Percentiles rank a stretch among this genome's conserved stretches.
Conservation (phyloP, 2,329 filamentous ascomycete genomes). For the Calonectria pseudoreteaudii region DNA sequence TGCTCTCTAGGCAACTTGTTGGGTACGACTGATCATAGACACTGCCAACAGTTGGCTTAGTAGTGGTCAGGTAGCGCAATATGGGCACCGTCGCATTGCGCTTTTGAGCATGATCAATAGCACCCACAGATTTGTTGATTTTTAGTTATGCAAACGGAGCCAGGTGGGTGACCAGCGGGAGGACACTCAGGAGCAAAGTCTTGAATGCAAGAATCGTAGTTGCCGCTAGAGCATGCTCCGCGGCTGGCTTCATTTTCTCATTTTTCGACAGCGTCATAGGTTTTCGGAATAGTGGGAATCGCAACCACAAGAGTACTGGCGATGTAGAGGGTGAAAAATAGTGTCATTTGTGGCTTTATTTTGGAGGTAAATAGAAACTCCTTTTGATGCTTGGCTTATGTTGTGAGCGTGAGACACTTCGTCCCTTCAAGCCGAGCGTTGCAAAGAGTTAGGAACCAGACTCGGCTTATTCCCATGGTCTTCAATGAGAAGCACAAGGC, state of each 20-base stretch:
- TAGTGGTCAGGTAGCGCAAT: not conserved
- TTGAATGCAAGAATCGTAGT: not conserved
- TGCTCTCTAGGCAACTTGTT: too few species aligned
- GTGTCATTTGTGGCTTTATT: not conserved
- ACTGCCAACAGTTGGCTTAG: not conserved
- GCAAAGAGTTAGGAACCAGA: not conserved
- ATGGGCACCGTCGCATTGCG: not conserved
- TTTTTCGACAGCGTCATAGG: not conserved
- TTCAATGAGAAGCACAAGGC: not conserved
- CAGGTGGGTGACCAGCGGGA: not conserved
- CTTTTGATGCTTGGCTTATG: too few species aligned
- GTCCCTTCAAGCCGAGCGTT: not conserved
- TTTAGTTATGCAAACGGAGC: not conserved
- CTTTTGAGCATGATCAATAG: not conserved
- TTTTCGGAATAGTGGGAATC: not conserved
- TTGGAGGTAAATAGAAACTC: not conserved
- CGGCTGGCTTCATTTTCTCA: not conserved
- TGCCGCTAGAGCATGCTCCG: not conserved
- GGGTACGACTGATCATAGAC: not conserved
- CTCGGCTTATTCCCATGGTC: not conserved
- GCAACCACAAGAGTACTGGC: not conserved
- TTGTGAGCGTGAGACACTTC: not conserved
- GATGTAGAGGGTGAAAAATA: not conserved
- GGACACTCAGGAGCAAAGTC: not conserved
- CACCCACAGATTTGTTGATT: not conserved